Evolutionary conservation across 2,329 filamentous ascomycete species (phyloP), one percentile per base, ranked within the genome.

Genomic region (Fusarium nelsonii): DNA sequence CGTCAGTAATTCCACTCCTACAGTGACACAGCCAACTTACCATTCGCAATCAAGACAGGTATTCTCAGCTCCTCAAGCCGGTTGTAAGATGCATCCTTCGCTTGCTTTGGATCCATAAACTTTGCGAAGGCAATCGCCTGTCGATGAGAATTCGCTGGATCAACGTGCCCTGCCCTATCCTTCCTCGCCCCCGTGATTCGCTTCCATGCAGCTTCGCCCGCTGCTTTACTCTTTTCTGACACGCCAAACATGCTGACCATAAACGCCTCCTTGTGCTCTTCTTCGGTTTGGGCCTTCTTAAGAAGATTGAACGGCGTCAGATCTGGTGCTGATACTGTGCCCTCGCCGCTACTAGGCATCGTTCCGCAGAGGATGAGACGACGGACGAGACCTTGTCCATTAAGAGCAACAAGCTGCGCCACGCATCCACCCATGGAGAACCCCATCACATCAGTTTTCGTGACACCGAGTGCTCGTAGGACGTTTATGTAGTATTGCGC

Each of bases 361-460:
- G 83, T 82, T 3, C 83, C 83, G 14, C 81, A 82, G 12, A 85
- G 73, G 28, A 85, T 76, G 9, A 84, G 72, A 18, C 78, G 77
- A 2, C 81, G 78, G 0, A 83, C 77, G 3, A 82, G 66, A 2
- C 70, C 71, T 0, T 80, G 78, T 2, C 74, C 76, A 28, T 79
- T 75, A 18, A 85, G 75, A 3, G 82, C 81, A 6, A 84, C 74
- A 48, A 83, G 72, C 65, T 85, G 84, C 8, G 81, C 83, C 6
- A 79, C 79, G 33, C 77, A 79, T 1, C 84, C 84, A 15, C 84
- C 84, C 79, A 86, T 83, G 11, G 81, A 84, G 72, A 83, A 86
- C 2, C 84, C 84, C 40, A 86, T 58, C 9, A 86, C 65, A 59
- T 86, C 83, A 46, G 81, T 75, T 50, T 80, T 70, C 0, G 57